A percentile compares a stretch with the other conserved stretches of the same genome.
These are phyloP conservation scores for maize (Zea mays) DNA, from an alignment of 176 grass and related monocot genomes.

Conservation along the genomic window DNA sequence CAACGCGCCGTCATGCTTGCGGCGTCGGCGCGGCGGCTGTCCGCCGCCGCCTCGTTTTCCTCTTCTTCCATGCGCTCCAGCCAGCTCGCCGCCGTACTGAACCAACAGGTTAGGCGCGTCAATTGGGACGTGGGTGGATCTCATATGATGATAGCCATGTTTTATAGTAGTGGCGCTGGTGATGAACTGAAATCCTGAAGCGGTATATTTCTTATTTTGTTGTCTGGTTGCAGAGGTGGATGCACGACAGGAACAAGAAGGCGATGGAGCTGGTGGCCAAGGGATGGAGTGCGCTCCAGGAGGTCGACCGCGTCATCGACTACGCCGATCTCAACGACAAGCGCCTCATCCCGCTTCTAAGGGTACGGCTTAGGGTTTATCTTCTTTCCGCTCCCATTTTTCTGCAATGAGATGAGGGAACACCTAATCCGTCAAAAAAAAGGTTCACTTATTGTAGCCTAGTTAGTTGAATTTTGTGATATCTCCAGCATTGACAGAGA, in stretches of 20 bases:
- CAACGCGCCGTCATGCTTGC: conserved; percentile 35
- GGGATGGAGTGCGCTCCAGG: conserved; percentile 89
- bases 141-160: not conserved
- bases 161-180: not conserved
- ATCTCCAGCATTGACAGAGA: not conserved
- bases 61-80: conserved; percentile 1
- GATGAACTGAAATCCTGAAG: conserved; percentile 6
- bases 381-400: not conserved
- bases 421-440: not conserved
- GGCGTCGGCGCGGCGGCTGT: conserved; percentile 18
- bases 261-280: conserved; percentile 90
- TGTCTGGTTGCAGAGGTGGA: conserved; percentile 56
- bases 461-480: not conserved
- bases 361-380: conserved; percentile 42
- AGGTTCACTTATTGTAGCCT: not conserved
- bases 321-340: conserved; percentile 77
- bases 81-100: conserved; percentile 34
- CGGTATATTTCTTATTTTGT: not conserved
- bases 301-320: conserved; percentile 89
- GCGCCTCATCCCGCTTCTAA: conserved; percentile 78
- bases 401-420: not conserved
- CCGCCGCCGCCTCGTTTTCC: conserved; percentile 18
- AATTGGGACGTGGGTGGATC: not conserved
- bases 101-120: conserved; percentile 37
- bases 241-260: conserved; percentile 86